Evolutionary conservation across 148 eudicot species (phyloP), one percentile per base, ranked within the genome.

Genomic region (Euryodendron excelsum): DNA sequence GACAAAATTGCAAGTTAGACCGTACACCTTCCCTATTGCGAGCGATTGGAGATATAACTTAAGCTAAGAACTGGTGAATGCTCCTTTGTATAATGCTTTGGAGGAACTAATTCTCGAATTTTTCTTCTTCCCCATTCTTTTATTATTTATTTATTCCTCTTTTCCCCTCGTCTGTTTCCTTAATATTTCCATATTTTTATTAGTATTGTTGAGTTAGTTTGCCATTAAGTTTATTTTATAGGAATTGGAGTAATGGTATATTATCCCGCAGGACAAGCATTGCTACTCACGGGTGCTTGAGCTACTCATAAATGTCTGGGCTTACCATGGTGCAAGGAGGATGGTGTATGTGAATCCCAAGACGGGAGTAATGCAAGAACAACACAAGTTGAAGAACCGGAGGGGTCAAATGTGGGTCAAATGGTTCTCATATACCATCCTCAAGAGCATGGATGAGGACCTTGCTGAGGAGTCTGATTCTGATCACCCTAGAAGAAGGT

Each of bases 391-490:
- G 48, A 88, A 88, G 84, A 84, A 41, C 34, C 79, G 99, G 70
- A 85, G 84, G 80, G 97, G 93, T 53, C 80, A 79, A 53, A 93
- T 91, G 99, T 96, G 99, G 99, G 75, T 93, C 15, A 91, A 96
- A 64, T 96, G 96, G 92, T 93, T 96, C 73, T 86, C 87, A 20
- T 78, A 76, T 56, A 77, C 69, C 77, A 86, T 90, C 30, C 84
- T 96, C 21, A 96, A 93, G 86, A 85, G 73, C 92, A 93, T 96
- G 92, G 99, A 96, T 21, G 98, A 93, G 82, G 99, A 96, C 77
- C 82, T 96, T 60, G 99, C 99, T 0, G 98, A 96, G 82, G 99
- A 91, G 83, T 88, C 86, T 0, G 99, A 96, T 82, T 76, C 92
- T 0, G 97, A 91, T 45, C 75, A 34, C 63, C 84, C 81, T 1